phyloP scores from a whole-genome alignment of 2,329 filamentous ascomycete species.

The Setomelanomma holmii region DNA sequence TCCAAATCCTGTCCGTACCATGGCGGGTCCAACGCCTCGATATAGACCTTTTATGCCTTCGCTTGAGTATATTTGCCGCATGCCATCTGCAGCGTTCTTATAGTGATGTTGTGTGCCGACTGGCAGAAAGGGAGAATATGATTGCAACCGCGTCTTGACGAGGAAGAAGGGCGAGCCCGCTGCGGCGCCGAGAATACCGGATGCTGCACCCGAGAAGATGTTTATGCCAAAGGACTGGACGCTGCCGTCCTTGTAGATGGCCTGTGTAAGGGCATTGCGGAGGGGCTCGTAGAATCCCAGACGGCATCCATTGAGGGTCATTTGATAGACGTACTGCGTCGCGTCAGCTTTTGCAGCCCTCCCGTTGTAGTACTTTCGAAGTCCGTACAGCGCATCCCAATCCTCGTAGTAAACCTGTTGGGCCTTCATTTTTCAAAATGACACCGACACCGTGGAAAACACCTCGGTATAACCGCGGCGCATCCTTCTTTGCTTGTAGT shows the following conservation, averaged over 20 bases:
- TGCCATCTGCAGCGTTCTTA: constrained; percentile 81
- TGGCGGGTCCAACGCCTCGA: constrained; percentile 87
- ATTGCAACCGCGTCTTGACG: constrained; percentile 95
- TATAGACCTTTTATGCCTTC: constrained; percentile 87
- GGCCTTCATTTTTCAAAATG: constrained; percentile 88
- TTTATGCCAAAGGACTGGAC: constrained; percentile 89
- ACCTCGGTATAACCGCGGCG: constrained; percentile 86
- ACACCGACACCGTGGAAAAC: constrained; percentile 90
- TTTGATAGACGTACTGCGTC: constrained; percentile 84
- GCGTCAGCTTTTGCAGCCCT: constrained; percentile 21
- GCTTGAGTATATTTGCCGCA: constrained; percentile 75
- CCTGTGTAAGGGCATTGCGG: constrained; percentile 71
- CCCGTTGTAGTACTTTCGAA: background rate
- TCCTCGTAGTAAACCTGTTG: constrained; percentile 84
- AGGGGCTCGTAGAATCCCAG: constrained; percentile 98
- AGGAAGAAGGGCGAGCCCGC: constrained; percentile 96
- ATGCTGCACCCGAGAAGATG: constrained; percentile 88
- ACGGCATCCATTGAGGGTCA: constrained; percentile 94
- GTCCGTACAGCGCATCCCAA: constrained; percentile 75
- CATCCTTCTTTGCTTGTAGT: constrained; percentile 83
- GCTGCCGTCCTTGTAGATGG: constrained; percentile 74
- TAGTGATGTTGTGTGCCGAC: constrained; percentile 98
- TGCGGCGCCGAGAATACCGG: constrained; percentile 90
- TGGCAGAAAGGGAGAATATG: constrained; percentile 88
- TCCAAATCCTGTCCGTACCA: constrained; percentile 95